These are phyloP conservation scores for Theileria parva DNA, from an alignment of 169 alveolate species.

Conservation along the genomic window DNA sequence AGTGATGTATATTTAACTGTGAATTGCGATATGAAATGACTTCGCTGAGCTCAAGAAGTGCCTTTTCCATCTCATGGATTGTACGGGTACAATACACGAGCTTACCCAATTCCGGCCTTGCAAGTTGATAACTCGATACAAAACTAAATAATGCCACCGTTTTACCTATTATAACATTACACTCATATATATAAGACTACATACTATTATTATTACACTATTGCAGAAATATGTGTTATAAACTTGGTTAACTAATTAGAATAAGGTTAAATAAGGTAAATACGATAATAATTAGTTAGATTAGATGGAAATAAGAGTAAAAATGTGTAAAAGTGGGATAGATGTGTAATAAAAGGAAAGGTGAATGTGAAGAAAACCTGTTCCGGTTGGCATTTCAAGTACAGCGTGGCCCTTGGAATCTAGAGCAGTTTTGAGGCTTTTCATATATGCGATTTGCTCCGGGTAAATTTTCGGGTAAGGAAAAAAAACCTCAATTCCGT, in stretches of 20 bases:
- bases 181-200: too few relatives aligned
- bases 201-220: too few relatives aligned
- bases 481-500: slow-evolving; percentile 89
- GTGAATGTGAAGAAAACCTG: slow-evolving; percentile 63
- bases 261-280: not conserved
- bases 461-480: slow-evolving; percentile 94
- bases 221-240: too few relatives aligned
- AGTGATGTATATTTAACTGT: slow-evolving; percentile 67
- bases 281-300: too few relatives aligned
- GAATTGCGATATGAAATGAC: slow-evolving; percentile 82
- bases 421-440: slow-evolving; percentile 83
- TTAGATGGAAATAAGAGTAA: too few relatives aligned
- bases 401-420: slow-evolving; percentile 95
- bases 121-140: slow-evolving; percentile 88
- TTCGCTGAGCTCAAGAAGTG: slow-evolving; percentile 90
- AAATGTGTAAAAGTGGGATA: too few relatives aligned
- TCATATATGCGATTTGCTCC: slow-evolving; percentile 92
- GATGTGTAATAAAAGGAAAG: not conserved
- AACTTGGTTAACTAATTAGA: not conserved
- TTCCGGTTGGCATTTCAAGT: slow-evolving; percentile 98
- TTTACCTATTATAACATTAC: slow-evolving; percentile 81
- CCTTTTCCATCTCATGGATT: slow-evolving; percentile 98
- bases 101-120: slow-evolving; percentile 84
- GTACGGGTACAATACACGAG: slow-evolving; percentile 91
- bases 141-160: slow-evolving; percentile 94